Conservation (phyloP, 768 basidiomycete genomes). For the Astraeus odoratus region DNA sequence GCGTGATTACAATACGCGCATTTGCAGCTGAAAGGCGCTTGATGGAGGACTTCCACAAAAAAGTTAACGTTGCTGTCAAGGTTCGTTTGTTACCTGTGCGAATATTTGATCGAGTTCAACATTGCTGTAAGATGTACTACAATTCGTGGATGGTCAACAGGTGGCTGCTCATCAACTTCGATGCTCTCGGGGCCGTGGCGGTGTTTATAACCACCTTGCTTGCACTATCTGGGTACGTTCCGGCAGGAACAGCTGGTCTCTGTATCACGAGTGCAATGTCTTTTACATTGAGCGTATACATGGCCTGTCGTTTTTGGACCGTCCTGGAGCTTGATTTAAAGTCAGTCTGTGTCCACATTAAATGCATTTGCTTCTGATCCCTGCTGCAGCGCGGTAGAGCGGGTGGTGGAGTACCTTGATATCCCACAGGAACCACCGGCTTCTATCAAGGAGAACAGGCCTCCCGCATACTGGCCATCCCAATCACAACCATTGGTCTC, state of each 20-base stretch:
- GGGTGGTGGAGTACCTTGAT: slow-evolving; percentile 85
- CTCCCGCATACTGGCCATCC: slow-evolving; percentile 93
- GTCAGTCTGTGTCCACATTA: slow-evolving; percentile 33
- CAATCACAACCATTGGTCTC: slow-evolving; percentile 52
- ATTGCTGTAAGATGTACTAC: slow-evolving; percentile 34
- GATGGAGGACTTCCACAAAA: slow-evolving; percentile 63
- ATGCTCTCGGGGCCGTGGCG: slow-evolving; percentile 40
- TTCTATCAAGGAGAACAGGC: slow-evolving; percentile 63
- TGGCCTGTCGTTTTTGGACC: slow-evolving; percentile 37
- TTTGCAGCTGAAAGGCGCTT: slow-evolving; percentile 80
- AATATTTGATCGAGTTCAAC: too few species aligned
- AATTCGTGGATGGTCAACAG: slow-evolving; percentile 47
- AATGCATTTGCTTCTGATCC: slow-evolving; percentile 6
- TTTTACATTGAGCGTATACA: slow-evolving; percentile 40
- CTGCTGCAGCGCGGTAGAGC: slow-evolving; percentile 69
- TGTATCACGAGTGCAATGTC: slow-evolving; percentile 49
- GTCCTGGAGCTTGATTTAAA: slow-evolving; percentile 57
- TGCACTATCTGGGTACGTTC: slow-evolving; percentile 34
- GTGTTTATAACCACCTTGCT: slow-evolving; percentile 45
- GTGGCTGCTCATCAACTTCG: slow-evolving; percentile 48
- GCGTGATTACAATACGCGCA: slow-evolving; percentile 89
- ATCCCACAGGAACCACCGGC: slow-evolving; percentile 83
- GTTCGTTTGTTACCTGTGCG: slow-evolving; percentile 27
- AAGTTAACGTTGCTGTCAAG: slow-evolving; percentile 75
- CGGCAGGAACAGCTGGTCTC: slow-evolving; percentile 29